Percentiles rank a stretch among this genome's conserved stretches.
Evolutionary conservation across 2,329 filamentous ascomycete species (phyloP).

Genomic region (Aspergillus flavus): DNA sequence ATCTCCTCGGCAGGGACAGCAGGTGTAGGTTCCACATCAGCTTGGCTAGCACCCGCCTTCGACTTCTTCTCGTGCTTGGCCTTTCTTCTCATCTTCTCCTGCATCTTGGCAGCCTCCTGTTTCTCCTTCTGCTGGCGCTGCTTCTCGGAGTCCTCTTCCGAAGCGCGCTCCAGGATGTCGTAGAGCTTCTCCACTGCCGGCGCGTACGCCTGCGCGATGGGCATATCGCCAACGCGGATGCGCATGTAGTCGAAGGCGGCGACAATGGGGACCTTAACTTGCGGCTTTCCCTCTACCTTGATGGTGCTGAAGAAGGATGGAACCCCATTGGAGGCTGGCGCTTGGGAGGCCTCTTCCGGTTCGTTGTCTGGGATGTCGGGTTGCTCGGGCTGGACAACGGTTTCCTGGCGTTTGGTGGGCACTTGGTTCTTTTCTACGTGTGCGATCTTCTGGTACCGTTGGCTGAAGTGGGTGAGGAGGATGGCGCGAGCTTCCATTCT

Average conservation of each 20-base stretch:
- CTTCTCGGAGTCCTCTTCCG: slow-evolving; percentile 29
- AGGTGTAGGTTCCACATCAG: neutral
- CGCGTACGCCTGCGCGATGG: slow-evolving; percentile 58
- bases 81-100: slow-evolving; percentile 28
- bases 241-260: slow-evolving; percentile 68
- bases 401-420: slow-evolving; percentile 13
- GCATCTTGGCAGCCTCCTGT: slow-evolving; percentile 23
- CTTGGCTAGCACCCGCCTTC: slow-evolving; percentile 10
- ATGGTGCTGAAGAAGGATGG: neutral
- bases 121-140: slow-evolving; percentile 26
- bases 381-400: slow-evolving; percentile 10
- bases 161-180: slow-evolving; percentile 40
- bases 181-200: slow-evolving; percentile 59
- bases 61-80: slow-evolving; percentile 24
- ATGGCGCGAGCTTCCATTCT: slow-evolving; percentile 79
- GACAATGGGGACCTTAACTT: slow-evolving; percentile 43
- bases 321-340: neutral
- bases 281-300: neutral
- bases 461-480: slow-evolving; percentile 91
- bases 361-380: slow-evolving; percentile 34
- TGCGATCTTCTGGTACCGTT: slow-evolving; percentile 81
- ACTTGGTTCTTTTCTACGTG: slow-evolving; percentile 40
- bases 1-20: slow-evolving; percentile 3
- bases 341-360: slow-evolving; percentile 16
- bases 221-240: slow-evolving; percentile 61